Base-by-base conservation (phyloP, 352 stramenopile genomes). In the Globisporangium mamillatum region DNA sequence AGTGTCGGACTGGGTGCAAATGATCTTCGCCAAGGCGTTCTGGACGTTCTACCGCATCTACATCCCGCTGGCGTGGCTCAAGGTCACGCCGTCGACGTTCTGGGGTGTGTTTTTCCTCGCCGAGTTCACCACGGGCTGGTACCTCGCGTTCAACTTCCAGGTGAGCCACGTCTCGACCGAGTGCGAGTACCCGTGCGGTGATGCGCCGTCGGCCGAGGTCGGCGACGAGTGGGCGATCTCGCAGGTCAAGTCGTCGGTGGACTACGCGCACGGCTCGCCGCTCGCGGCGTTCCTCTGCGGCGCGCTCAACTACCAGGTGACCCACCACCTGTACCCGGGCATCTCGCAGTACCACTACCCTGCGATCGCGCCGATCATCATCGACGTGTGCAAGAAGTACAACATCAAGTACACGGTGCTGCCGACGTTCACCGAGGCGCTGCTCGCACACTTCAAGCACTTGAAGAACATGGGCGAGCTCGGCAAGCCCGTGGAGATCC, bases 221-320 rank as follows among this genome's bases (percentile, higher is more conserved):
- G 72, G 84, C 0, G 91, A 97, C 68, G 92, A 98, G 72, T 98
- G 95, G 94, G 95, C 94, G 41, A 84, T 95, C 56, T 92, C 89
- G 63, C 95, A 98, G 79, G 84, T 98, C 68, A 97, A 98, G 81
- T 98, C 95, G 55, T 95, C 88, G 59, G 95, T 98, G 60, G 97
- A 98, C 76, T 98, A 98, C 79, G 81, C 75, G 54, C 83, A 97
- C 67, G 78, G 82, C 57, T 95, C 81, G 67, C 70, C 74, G 50
- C 16, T 98, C 25, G 92, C 90, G 62, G 90, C 97, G 55, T 98
- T 98, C 79, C 75, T 98, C n/a, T 86, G 94, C 41, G 97, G 95
- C 66, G 97, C 90, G 67, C 83, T 99, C 20, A 99, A 99, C 82
- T 98, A 99, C 76, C 97, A 99, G 76, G 93, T 98, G 71, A 97